These are phyloP conservation scores for Silene noctiflora DNA, from an alignment of 179 eudicot genomes.

Conservation along the genomic window DNA sequence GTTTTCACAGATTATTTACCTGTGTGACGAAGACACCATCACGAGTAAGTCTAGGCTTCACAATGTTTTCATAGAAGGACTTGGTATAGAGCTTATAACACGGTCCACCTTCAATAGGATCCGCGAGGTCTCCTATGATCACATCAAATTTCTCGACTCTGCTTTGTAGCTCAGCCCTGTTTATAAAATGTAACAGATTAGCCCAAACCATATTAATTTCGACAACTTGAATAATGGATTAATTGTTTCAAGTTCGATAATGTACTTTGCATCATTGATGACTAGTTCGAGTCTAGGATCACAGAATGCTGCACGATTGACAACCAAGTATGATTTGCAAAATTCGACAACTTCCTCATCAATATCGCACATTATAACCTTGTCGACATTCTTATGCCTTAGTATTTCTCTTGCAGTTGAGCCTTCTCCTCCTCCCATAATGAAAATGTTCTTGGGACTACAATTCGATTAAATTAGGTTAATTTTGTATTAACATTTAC, in stretches of 20 bases:
- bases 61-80: slow-evolving; percentile 70
- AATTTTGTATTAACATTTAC: not conserved
- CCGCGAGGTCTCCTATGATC: slow-evolving; percentile 83
- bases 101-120: slow-evolving; percentile 94
- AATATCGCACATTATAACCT: slow-evolving; percentile 89
- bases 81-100: slow-evolving; percentile 88
- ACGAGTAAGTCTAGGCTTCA: slow-evolving; percentile 65
- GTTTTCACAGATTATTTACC: slow-evolving; percentile 28
- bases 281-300: slow-evolving; percentile 81
- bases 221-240: too few species aligned
- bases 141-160: slow-evolving; percentile 65
- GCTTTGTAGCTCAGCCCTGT: slow-evolving; percentile 71
- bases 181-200: not conserved
- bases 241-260: too few species aligned
- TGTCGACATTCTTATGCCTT: slow-evolving; percentile 62
- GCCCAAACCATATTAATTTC: too few species aligned
- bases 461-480: not conserved
- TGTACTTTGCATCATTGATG: slow-evolving; percentile 80
- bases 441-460: slow-evolving; percentile 71
- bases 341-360: slow-evolving; percentile 92
- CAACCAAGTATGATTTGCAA: slow-evolving; percentile 77
- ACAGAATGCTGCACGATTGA: slow-evolving; percentile 62
- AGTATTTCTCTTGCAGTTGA: slow-evolving; percentile 88
- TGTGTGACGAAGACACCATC: slow-evolving; percentile 87
- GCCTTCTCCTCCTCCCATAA: slow-evolving; percentile 99